Evolutionary conservation across 1,139 yeast genomes (phyloP).

Genomic region (Kodamaea suecica): DNA sequence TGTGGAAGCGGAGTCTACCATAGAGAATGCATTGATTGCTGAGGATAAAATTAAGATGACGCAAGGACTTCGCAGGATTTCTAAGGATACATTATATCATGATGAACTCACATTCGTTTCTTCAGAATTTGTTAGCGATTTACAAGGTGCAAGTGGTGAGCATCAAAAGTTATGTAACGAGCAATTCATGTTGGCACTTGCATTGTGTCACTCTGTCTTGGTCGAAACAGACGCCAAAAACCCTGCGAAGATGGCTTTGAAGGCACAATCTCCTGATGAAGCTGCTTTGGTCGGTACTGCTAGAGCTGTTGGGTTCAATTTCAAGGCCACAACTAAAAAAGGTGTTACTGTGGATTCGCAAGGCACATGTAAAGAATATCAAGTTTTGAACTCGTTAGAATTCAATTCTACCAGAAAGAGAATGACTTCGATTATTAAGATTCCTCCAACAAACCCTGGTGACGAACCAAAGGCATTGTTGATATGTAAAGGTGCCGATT

Average conservation of each 20-base stretch:
- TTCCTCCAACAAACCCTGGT: slow-evolving; percentile 34
- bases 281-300: slow-evolving; percentile 63
- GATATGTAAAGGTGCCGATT: slow-evolving; percentile 51
- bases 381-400: slow-evolving; percentile 49
- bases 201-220: slow-evolving; percentile 60
- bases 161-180: slow-evolving; percentile 39
- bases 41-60: slow-evolving; percentile 42
- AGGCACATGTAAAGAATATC: slow-evolving; percentile 45
- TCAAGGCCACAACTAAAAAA: slow-evolving; percentile 44
- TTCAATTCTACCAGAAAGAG: slow-evolving; percentile 57
- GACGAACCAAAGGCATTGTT: slow-evolving; percentile 39
- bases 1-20: slow-evolving; percentile 44
- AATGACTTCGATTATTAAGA: slow-evolving; percentile 87
- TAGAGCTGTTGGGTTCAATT: slow-evolving; percentile 51
- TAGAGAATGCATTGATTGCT: slow-evolving; percentile 38
- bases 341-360: slow-evolving; percentile 44
- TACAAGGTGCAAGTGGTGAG: slow-evolving; percentile 27
- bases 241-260: slow-evolving; percentile 37
- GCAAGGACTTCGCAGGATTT: slow-evolving; percentile 19
- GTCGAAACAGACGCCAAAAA: slow-evolving; percentile 45
- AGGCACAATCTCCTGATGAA: slow-evolving; percentile 67
- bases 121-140: slow-evolving; percentile 40
- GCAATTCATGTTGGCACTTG: slow-evolving; percentile 51
- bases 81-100: slow-evolving; percentile 21
- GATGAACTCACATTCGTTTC: slow-evolving; percentile 51